Evolutionary conservation across 495 filamentous ascomycete genomes (phyloP).

Genomic region (Cryomyces antarcticus): DNA sequence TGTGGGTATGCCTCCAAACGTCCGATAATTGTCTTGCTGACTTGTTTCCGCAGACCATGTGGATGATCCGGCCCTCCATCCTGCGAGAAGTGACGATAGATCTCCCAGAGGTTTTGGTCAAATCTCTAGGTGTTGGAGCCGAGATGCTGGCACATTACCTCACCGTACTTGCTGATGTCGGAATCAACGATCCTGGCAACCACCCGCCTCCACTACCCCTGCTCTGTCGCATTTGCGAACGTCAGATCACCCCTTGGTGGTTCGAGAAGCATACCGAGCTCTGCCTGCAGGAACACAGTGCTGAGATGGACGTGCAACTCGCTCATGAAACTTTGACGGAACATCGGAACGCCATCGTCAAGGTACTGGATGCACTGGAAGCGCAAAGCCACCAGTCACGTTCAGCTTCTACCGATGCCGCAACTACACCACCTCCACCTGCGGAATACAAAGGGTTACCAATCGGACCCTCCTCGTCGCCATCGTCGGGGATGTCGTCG

Average conservation of each 20-base stretch:
- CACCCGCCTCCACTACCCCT: constrained; percentile 78
- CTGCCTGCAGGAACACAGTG: constrained; percentile 84
- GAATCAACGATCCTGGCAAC: constrained; percentile 56
- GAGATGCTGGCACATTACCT: constrained; percentile 88
- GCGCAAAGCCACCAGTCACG: constrained; percentile 47
- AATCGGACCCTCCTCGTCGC: constrained; percentile 53
- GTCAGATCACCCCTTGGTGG: constrained; percentile 98
- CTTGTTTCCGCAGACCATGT: constrained; percentile 58
- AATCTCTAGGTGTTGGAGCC: constrained; percentile 81
- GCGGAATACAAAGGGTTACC: constrained; percentile 82
- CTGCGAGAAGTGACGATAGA: constrained; percentile 87
- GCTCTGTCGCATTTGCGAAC: constrained; percentile 90
- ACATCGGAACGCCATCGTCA: constrained; percentile 89
- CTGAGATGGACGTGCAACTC: constrained; percentile 93
- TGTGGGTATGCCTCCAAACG: constrained; percentile 31
- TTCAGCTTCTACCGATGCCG: constrained; percentile 35
- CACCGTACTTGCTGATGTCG: constrained; percentile 70
- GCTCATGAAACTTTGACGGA: constrained; percentile 84
- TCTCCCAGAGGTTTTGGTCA: constrained; percentile 73
- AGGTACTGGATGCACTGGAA: constrained; percentile 79
- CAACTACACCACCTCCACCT: constrained; percentile 26
- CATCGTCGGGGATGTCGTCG: constrained; percentile 40
- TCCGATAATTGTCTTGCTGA: neutral
- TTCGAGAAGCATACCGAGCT: constrained; percentile 97
- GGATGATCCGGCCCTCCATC: constrained; percentile 93